Base-by-base conservation (phyloP, 306 rosid species). In the Betula pendula region DNA sequence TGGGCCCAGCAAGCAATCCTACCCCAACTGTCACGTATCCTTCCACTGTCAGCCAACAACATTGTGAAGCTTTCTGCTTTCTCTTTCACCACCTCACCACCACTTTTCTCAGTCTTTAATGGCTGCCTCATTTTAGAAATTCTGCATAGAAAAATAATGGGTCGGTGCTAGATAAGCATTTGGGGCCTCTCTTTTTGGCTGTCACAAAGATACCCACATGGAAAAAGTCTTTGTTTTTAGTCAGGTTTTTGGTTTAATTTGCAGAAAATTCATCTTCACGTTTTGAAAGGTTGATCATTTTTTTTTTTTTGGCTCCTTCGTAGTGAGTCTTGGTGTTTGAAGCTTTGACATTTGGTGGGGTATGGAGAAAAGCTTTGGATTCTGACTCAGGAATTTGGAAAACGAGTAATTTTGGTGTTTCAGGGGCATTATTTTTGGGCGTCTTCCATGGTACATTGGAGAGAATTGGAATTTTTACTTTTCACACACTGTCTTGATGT, bases 1-100 rank as follows among this genome's bases (percentile, higher is more conserved):
- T 74, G 89, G 94, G 73, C 67, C 96, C 94, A 80, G 72, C 53
- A 60, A 80, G 72, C 53, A 60, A 82, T 72, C 84, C 79, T 77
- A 83, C 84, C 86, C 80, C 93, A 89, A 89, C 90, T 82, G 86
- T 88, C 88, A 84, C 88, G 89, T 88, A 91, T 83, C 79, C 90
- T 77, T 82, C 83, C 73, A 67, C 77, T 84, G 88, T 82, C 84
- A 79, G 75, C 91, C 83, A 82, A 85, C 89, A 81, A 82, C 93
- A 77, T 81, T 71, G 87, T 86, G 70, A 85, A 71, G 70, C 75
- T 75, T 80, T 81, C 71, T 70, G 63, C 83, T 85, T 75, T 78
- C 83, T 62, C 85, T 82, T 76, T 83, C 75, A 48, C 81, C 43
- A 52, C 20, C 71, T 72, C 77, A 38, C 48, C 75, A 78, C 71